Evolutionary conservation across 2,329 filamentous ascomycete species (phyloP), one percentile per base, ranked within the genome.

Genomic region (Thielaviopsis populi): DNA sequence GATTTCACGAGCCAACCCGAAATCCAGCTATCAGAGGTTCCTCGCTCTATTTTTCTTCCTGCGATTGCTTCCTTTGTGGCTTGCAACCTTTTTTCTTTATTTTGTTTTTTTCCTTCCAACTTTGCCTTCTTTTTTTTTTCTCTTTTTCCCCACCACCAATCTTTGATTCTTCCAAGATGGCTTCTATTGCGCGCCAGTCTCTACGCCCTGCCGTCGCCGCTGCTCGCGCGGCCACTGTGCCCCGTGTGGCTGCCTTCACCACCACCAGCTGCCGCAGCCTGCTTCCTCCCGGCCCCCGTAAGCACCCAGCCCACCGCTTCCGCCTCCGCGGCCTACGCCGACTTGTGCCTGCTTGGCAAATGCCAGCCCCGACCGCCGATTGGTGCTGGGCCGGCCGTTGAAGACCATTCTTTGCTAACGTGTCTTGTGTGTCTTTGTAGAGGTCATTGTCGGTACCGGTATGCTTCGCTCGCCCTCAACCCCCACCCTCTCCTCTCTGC

Each of bases 201-300:
- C 74, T 83, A 73, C 76, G 83, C 63, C 69, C 73, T 56, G 72
- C 73, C 69, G 74, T 75, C 61, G 67, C 70, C 71, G 69, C 68
- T 66, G 62, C 67, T 69, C 67, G 68, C 59, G 64, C 63, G 65
- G 66, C 67, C 65, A 66, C 67, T 63, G 66, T 68, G 68, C 70
- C 66, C 64, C 79, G 84, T 74, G 79, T 85, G 70, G 86, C 91
- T 69, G 86, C 88, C 70, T 96, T 99, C 82, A 91, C 96, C 76
- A 89, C 87, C 71, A 89, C 89, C 50, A 81, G 84, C 75, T 83
- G 83, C 76, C 83, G 83, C 75, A 80, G 81, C 72, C 86, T 92
- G 72, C 81, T 99, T 65, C 90, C 92, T 66, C 86, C 91, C 64
- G 83, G 88, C 69, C 91, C 91, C 71, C 94, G 91, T 94, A 80